Percentiles rank a stretch among this genome's conserved stretches.
Conservation (phyloP, 2,329 filamentous ascomycete genomes). For the Cyphellophora europaea region DNA sequence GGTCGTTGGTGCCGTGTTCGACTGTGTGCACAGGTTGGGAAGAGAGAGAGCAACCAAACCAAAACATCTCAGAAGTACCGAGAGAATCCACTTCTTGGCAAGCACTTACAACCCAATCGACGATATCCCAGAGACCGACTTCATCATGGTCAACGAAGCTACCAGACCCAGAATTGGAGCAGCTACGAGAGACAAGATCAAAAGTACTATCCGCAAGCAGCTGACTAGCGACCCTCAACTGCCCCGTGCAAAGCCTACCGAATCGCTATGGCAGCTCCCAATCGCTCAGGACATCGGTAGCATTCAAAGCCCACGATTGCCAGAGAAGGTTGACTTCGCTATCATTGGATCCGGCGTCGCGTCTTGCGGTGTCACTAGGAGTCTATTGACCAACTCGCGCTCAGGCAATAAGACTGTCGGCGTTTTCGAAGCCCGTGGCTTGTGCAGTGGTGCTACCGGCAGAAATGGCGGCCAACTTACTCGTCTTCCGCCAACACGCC, state of each 20-base stretch:
- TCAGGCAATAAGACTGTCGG: slow-evolving; percentile 13
- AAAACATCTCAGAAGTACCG: too few species aligned
- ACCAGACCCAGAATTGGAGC: too few species aligned
- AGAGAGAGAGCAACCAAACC: too few species aligned
- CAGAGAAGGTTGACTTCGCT: slow-evolving; percentile 17
- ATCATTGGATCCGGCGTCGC: slow-evolving; percentile 29
- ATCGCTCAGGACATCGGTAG: neutral
- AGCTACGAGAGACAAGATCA: too few species aligned
- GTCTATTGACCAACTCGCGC: slow-evolving; percentile 18
- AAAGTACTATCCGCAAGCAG: neutral
- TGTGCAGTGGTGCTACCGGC: slow-evolving; percentile 26
- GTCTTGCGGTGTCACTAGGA: slow-evolving; percentile 22
- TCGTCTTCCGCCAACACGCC: neutral
- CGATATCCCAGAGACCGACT: too few species aligned
- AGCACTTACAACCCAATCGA: too few species aligned
- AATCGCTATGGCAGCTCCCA: slow-evolving; percentile 22
- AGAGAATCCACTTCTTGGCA: too few species aligned
- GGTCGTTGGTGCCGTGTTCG: too few species aligned
- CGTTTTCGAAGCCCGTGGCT: slow-evolving; percentile 24
- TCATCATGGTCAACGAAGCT: too few species aligned
- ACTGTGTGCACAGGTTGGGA: too few species aligned
- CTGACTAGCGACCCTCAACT: slow-evolving; percentile 23
- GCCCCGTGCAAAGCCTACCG: slow-evolving; percentile 25
- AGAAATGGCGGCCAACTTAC: slow-evolving; percentile 26
- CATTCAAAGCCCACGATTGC: slow-evolving; percentile 12